A percentile compares a stretch with the other conserved stretches of the same genome.
Conservation (phyloP, 306 rosid species). For the Corylus avellana region DNA sequence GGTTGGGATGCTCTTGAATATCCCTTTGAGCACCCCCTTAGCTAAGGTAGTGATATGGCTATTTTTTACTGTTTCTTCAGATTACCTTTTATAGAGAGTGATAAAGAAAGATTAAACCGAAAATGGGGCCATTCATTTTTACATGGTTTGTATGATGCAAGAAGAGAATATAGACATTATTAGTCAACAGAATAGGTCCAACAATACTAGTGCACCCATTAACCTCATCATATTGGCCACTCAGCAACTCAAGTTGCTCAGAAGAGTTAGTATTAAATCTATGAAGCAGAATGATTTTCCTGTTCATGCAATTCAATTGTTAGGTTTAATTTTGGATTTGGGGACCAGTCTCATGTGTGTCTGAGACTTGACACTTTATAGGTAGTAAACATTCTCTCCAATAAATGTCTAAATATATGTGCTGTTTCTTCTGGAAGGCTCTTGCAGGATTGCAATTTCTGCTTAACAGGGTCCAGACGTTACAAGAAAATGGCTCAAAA, state of each 20-base stretch:
- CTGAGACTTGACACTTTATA: neutral
- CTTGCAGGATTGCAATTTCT: conserved; percentile 87
- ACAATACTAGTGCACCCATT: neutral
- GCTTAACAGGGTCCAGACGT: conserved; percentile 47
- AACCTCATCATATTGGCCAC: neutral
- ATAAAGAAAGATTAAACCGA: too few species aligned
- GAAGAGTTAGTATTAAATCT: neutral
- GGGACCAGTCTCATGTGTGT: neutral
- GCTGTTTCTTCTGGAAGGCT: conserved; percentile 47
- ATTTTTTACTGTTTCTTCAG: neutral
- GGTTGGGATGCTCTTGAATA: conserved; percentile 65
- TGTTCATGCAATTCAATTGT: neutral
- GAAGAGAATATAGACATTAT: neutral
- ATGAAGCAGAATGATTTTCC: neutral
- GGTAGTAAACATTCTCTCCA: neutral
- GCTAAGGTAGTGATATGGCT: conserved; percentile 64
- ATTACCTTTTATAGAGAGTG: neutral
- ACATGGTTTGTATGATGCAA: neutral
- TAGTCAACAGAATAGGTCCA: neutral
- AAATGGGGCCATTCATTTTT: too few species aligned
- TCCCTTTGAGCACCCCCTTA: conserved; percentile 61
- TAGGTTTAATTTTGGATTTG: neutral
- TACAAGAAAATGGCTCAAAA: conserved; percentile 73
- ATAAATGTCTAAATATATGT: neutral
- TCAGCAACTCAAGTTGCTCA: neutral